These are phyloP conservation scores for Diplodia mutila DNA, from an alignment of 2,329 filamentous ascomycete species.

Conservation along the genomic window DNA sequence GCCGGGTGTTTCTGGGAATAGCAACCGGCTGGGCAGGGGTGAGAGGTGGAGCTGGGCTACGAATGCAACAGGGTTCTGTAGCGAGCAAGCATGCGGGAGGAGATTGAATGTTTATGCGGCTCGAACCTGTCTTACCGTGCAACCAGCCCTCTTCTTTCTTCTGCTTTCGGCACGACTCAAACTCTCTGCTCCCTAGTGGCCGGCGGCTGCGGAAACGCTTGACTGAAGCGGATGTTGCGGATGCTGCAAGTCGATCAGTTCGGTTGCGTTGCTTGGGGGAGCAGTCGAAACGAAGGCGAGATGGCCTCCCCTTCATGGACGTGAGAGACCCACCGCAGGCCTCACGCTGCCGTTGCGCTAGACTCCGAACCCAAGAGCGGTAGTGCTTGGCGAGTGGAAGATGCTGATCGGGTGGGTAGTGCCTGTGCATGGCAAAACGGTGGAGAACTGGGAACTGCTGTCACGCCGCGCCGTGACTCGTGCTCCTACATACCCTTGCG, in stretches of 20 bases:
- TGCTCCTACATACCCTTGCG: not conserved
- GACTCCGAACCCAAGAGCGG: not conserved
- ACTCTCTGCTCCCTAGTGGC: not conserved
- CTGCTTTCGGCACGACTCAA: not conserved
- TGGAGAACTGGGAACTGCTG: not conserved
- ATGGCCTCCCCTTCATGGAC: not conserved
- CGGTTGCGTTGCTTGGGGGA: not conserved
- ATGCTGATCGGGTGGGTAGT: not conserved
- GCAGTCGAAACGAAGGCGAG: not conserved
- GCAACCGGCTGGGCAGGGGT: not conserved
- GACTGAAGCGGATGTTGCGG: not conserved
- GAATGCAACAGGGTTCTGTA: not conserved
- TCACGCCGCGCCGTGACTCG: not conserved
- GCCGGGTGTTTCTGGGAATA: not conserved
- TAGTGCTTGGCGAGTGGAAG: not conserved
- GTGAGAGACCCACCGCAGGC: not conserved
- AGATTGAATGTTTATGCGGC: constrained; percentile 14
- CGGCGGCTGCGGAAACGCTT: not conserved
- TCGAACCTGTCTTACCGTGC: not conserved
- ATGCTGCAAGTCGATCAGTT: not conserved
- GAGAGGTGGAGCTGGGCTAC: not conserved
- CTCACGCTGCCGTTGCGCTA: not conserved
- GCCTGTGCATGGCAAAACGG: too few species aligned
- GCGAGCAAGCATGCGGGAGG: not conserved
- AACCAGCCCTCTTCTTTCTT: not conserved